These are phyloP conservation scores for Plasmopara muralis DNA, from an alignment of 352 stramenopile genomes.

Conservation along the genomic window DNA sequence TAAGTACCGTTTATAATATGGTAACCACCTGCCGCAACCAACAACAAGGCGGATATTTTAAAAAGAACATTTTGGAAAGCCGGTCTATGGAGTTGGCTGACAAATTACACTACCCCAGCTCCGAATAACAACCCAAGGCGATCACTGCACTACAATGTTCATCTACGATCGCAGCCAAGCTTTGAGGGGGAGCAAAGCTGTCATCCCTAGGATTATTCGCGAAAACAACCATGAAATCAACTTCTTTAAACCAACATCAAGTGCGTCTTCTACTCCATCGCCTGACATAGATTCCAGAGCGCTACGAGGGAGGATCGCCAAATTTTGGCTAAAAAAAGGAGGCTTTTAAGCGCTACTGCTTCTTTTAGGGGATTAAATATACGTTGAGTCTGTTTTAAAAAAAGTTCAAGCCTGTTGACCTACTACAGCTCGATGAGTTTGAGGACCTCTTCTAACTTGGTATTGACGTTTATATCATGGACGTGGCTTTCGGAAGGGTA, in stretches of 20 bases:
- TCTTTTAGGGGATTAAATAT: not conserved
- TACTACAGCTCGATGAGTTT: not conserved
- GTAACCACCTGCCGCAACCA: slow-evolving; percentile 2
- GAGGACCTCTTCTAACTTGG: not conserved
- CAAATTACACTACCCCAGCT: slow-evolving; percentile 13
- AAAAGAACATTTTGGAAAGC: slow-evolving; percentile 9
- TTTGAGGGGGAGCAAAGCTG: slow-evolving; percentile 8
- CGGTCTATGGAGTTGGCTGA: slow-evolving; percentile 17
- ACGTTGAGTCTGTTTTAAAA: not conserved
- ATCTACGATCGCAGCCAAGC: slow-evolving; percentile 15
- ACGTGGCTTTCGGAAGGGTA: not conserved
- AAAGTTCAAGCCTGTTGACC: not conserved
- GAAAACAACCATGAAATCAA: not conserved
- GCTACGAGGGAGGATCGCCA: slow-evolving; percentile 2
- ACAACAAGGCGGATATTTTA: slow-evolving; percentile 13
- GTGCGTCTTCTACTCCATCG: slow-evolving; percentile 6
- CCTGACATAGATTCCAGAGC: slow-evolving; percentile 1
- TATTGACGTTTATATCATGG: not conserved
- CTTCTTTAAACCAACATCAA: not conserved
- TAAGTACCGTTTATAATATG: no score
- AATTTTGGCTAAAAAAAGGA: not conserved
- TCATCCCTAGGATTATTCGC: not conserved
- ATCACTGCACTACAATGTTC: slow-evolving; percentile 15
- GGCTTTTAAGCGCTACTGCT: not conserved
- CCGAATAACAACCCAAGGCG: slow-evolving; percentile 9